Evolutionary conservation across 371 early-diverging fungal species (phyloP).

Genomic region (Saksenaea oblongispora): DNA sequence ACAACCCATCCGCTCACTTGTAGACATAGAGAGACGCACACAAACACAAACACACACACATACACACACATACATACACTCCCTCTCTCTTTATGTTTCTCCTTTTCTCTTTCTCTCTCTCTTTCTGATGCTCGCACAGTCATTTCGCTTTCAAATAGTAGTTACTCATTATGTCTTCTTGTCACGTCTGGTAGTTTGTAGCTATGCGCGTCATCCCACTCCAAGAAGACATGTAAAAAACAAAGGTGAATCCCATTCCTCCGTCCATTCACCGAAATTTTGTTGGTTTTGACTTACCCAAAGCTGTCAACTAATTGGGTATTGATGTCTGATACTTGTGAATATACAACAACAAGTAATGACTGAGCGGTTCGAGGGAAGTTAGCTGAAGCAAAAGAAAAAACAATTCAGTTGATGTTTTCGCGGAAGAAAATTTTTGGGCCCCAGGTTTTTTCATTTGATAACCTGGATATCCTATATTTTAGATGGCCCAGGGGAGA

Average conservation of each 20-base stretch:
- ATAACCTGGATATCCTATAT: neutral
- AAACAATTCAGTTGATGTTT: slow-evolving; percentile 1
- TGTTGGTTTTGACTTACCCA: neutral
- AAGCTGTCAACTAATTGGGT: neutral
- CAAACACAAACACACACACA: neutral
- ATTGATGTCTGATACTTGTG: neutral
- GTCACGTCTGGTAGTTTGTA: neutral
- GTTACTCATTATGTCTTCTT: neutral
- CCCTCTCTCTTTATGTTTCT: neutral
- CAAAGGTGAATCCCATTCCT: neutral
- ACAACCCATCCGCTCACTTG: too few species aligned
- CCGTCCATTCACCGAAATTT: neutral
- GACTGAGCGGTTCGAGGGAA: neutral
- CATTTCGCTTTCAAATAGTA: neutral
- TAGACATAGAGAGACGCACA: too few species aligned
- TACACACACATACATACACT: neutral
- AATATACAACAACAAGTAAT: neutral
- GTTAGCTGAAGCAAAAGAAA: neutral
- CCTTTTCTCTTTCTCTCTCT: neutral
- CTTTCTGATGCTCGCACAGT: neutral
- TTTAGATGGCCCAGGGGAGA: neutral
- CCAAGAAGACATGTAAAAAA: neutral
- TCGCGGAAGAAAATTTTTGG: slow-evolving; percentile 3
- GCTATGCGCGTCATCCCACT: neutral
- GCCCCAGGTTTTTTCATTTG: slow-evolving; percentile 2